Evolutionary conservation across 2,329 filamentous ascomycete species (phyloP).

Genomic region (Albophoma yamanashiensis): DNA sequence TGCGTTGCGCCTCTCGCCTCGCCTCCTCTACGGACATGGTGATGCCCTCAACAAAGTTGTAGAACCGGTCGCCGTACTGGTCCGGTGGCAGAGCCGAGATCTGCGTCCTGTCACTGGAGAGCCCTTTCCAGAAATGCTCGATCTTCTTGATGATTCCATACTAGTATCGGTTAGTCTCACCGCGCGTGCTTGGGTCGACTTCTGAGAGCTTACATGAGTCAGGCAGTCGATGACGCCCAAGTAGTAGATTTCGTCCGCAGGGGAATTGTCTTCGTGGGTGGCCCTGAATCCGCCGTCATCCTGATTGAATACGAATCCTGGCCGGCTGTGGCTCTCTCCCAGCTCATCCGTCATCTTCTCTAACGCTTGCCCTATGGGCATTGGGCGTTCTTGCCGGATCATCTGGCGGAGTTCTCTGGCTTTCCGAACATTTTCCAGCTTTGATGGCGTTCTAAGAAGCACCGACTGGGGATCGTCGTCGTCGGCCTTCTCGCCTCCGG

Average conservation of each 20-base stretch:
- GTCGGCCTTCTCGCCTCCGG: constrained; percentile 53
- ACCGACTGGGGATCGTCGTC: constrained; percentile 53
- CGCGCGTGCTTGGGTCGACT: constrained; percentile 2
- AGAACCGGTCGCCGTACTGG: constrained; percentile 86
- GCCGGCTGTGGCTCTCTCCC: constrained; percentile 59
- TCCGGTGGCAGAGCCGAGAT: constrained; percentile 89
- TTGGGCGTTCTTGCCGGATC: constrained; percentile 83
- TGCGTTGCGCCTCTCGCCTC: constrained; percentile 48
- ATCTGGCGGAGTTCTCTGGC: constrained; percentile 84
- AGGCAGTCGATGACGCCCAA: constrained; percentile 97
- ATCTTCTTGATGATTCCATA: constrained; percentile 91
- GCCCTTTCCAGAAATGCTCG: constrained; percentile 94
- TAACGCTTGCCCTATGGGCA: constrained; percentile 77
- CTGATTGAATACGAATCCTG: constrained; percentile 74
- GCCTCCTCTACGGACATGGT: constrained; percentile 87
- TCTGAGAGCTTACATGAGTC: constrained; percentile 62
- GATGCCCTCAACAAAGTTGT: constrained; percentile 81
- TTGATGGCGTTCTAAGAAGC: constrained; percentile 83
- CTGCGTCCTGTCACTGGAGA: constrained; percentile 71
- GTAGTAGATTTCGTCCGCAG: constrained; percentile 92
- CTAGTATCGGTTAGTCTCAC: constrained; percentile 34
- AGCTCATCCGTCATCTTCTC: constrained; percentile 88
- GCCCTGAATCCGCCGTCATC: constrained; percentile 91
- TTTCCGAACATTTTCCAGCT: constrained; percentile 83
- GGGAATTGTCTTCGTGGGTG: constrained; percentile 78